A percentile compares a stretch with the other conserved stretches of the same genome.
These are phyloP conservation scores for Spergularia marina DNA, from an alignment of 148 eudicot species.

Conservation along the genomic window DNA sequence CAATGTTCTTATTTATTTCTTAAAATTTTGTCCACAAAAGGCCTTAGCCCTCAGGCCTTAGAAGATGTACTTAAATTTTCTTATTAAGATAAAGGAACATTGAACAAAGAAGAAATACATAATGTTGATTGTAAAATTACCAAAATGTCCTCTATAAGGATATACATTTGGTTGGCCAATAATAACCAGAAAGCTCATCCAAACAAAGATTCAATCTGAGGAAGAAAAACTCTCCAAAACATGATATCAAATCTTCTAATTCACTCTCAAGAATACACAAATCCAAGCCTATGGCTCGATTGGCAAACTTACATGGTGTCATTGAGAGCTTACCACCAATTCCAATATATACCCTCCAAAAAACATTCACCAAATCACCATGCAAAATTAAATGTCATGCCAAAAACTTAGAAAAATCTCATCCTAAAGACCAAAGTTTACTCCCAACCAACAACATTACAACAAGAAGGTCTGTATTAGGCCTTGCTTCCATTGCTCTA, in stretches of 20 bases:
- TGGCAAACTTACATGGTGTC: constrained; percentile 52
- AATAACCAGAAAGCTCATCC: constrained; percentile 28
- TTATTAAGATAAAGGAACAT: too few relatives aligned
- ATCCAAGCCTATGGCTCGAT: constrained; percentile 39
- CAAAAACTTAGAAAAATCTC: constrained; percentile 24
- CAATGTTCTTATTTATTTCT: too few relatives aligned
- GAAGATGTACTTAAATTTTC: too few relatives aligned
- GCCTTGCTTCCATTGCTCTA: constrained; percentile 55
- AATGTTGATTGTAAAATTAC: neutral
- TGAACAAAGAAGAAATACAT: neutral
- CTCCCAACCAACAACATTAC: constrained; percentile 15
- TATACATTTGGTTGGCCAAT: constrained; percentile 58
- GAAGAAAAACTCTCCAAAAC: neutral
- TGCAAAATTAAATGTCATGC: constrained; percentile 23
- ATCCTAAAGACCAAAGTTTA: constrained; percentile 17
- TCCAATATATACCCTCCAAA: constrained; percentile 35
- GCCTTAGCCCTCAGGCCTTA: too few relatives aligned
- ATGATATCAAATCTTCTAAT: neutral
- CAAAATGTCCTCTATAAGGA: constrained; percentile 33
- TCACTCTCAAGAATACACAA: constrained; percentile 10
- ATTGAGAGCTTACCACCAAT: constrained; percentile 40
- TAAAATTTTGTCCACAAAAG: too few relatives aligned
- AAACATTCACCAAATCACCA: constrained; percentile 23
- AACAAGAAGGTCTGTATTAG: constrained; percentile 60
- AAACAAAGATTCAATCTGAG: constrained; percentile 8